These are phyloP conservation scores for Lichtheimia ramosa DNA, from an alignment of 371 early-diverging fungal genomes.

Conservation along the genomic window DNA sequence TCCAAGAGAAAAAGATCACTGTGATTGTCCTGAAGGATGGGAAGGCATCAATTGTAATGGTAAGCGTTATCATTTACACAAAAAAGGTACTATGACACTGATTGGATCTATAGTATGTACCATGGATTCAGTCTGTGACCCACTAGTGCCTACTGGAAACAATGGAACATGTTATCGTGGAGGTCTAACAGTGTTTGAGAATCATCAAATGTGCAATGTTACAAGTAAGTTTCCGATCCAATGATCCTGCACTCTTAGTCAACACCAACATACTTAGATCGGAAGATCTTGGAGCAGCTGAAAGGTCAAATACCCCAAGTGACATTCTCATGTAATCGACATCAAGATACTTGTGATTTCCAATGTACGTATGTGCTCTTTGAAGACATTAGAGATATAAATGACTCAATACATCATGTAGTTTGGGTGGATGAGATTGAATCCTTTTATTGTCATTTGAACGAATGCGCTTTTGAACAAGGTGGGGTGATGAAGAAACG, in stretches of 20 bases:
- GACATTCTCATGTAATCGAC: constrained; percentile 65
- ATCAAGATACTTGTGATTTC: constrained; percentile 59
- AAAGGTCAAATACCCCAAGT: constrained; percentile 65
- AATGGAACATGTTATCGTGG: constrained; percentile 87
- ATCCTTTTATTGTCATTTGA: constrained; percentile 76
- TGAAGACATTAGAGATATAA: not conserved
- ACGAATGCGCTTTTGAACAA: constrained; percentile 60
- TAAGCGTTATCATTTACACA: constrained; percentile 20
- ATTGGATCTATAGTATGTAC: constrained; percentile 66
- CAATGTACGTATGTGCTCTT: constrained; percentile 49
- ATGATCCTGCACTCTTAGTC: not conserved
- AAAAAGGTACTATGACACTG: not conserved
- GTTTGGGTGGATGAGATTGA: constrained; percentile 80
- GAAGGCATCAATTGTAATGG: constrained; percentile 91
- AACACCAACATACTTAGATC: constrained; percentile 30
- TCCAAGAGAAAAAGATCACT: constrained; percentile 57
- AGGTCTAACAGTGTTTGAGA: constrained; percentile 76
- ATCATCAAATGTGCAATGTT: constrained; percentile 86
- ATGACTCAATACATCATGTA: constrained; percentile 10
- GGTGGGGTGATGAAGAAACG: constrained; percentile 23
- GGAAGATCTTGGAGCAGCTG: constrained; percentile 65
- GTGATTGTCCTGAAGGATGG: constrained; percentile 88
- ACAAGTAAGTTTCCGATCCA: constrained; percentile 65
- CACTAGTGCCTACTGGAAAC: constrained; percentile 69
- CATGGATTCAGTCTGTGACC: constrained; percentile 71